Evolutionary conservation across 352 stramenopile genomes (phyloP).

Genomic region (Saprolegnia diclina): DNA sequence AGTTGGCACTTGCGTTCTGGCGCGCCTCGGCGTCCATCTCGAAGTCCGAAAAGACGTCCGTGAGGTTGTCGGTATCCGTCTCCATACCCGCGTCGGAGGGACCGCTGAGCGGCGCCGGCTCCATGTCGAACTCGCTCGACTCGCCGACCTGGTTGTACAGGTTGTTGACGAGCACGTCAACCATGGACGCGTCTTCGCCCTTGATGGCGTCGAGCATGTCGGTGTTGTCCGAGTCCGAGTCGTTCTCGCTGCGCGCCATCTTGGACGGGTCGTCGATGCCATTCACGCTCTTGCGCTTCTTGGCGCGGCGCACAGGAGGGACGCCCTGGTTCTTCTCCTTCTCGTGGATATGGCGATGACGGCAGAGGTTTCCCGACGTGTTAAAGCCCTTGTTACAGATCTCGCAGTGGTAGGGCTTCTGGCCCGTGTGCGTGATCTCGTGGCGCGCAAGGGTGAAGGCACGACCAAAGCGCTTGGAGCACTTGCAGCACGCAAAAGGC

Average conservation of each 20-base stretch:
- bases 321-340: constrained; percentile 16
- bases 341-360: constrained; percentile 28
- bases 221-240: constrained; percentile 3
- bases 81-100: constrained; percentile 10
- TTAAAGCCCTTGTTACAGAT: constrained; percentile 30
- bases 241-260: neutral
- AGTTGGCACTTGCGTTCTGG: neutral
- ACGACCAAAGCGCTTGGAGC: constrained; percentile 27
- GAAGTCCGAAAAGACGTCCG: constrained; percentile 27
- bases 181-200: constrained; percentile 14
- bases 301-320: neutral
- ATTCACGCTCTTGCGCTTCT: constrained; percentile 21
- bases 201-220: constrained; percentile 6
- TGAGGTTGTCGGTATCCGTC: constrained; percentile 24
- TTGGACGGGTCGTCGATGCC: neutral
- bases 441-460: constrained; percentile 29
- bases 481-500: constrained; percentile 25
- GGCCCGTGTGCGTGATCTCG: constrained; percentile 27
- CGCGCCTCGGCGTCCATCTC: constrained; percentile 13
- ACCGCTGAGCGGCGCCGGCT: constrained; percentile 1
- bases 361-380: constrained; percentile 27
- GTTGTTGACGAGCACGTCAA: constrained; percentile 28
- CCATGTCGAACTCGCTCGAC: constrained; percentile 8
- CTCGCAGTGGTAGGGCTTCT: constrained; percentile 28
- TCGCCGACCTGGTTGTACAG: constrained; percentile 20